Conservation (phyloP, 2,329 filamentous ascomycete species). For the Penicillium sp. region DNA sequence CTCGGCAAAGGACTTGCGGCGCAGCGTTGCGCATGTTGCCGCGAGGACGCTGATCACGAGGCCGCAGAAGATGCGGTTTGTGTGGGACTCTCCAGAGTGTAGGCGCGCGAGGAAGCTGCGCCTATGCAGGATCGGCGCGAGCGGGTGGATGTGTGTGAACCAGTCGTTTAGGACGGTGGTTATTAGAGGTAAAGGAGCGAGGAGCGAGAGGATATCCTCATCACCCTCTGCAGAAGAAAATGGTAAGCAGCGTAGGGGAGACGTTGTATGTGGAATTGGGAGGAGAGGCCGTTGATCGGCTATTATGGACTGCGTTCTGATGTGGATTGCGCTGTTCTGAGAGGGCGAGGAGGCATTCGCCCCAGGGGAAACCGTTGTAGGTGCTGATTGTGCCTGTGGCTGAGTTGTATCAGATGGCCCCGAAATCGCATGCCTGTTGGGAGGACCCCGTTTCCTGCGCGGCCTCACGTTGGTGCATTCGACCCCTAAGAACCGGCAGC, state of each 20-base stretch:
- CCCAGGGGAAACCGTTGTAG: too few relatives aligned
- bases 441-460: neutral
- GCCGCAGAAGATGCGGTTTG: neutral
- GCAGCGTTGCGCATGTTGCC: neutral
- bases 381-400: too few relatives aligned
- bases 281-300: too few relatives aligned
- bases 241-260: neutral
- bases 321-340: too few relatives aligned
- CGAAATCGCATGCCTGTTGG: neutral
- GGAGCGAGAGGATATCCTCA: neutral
- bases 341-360: too few relatives aligned
- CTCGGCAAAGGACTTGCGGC: neutral
- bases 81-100: too few relatives aligned
- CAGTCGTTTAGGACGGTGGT: neutral
- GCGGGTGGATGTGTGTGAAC: neutral
- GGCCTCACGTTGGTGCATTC: neutral
- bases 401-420: too few relatives aligned
- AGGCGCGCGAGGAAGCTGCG: neutral
- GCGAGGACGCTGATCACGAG: slow-evolving; percentile 1
- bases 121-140: neutral
- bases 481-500: neutral
- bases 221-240: too few relatives aligned
- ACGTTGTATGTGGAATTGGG: too few relatives aligned
- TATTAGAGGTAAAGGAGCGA: neutral
- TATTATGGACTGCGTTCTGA: too few relatives aligned